Evolutionary conservation across 495 filamentous ascomycete genomes (phyloP).

Genomic region (Hyaloscypha finlandica): DNA sequence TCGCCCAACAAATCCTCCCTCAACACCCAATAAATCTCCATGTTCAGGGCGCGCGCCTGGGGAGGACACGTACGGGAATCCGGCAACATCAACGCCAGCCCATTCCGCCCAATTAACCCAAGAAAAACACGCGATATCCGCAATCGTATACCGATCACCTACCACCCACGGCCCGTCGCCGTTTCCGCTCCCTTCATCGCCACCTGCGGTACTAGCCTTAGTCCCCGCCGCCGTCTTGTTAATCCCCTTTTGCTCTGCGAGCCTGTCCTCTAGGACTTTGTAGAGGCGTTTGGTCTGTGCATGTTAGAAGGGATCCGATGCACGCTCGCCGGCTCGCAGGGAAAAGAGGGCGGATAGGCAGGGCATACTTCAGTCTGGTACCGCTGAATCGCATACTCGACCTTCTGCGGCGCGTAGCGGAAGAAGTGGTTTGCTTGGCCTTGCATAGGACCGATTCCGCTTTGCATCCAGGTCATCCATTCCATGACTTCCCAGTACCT

Average conservation of each 20-base stretch:
- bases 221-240: constrained; percentile 20
- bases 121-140: constrained; percentile 79
- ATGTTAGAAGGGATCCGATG: background rate
- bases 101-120: constrained; percentile 64
- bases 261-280: constrained; percentile 68
- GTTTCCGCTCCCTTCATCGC: background rate
- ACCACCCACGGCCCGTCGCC: constrained; percentile 58
- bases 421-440: constrained; percentile 88
- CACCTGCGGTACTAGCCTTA: constrained; percentile 10
- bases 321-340: background rate
- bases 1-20: too few species aligned
- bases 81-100: constrained; percentile 70
- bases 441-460: constrained; percentile 89
- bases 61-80: too few species aligned
- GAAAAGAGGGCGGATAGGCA: background rate
- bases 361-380: constrained; percentile 66
- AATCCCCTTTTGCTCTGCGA: constrained; percentile 57
- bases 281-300: constrained; percentile 69
- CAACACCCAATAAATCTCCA: too few species aligned
- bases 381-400: constrained; percentile 79
- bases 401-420: constrained; percentile 84
- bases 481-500: constrained; percentile 70
- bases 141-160: constrained; percentile 76
- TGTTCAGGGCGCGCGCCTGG: too few species aligned
- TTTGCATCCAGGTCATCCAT: constrained; percentile 74